These are phyloP conservation scores for Alternaria rosae DNA, from an alignment of 2,329 filamentous ascomycete genomes.

Conservation along the genomic window DNA sequence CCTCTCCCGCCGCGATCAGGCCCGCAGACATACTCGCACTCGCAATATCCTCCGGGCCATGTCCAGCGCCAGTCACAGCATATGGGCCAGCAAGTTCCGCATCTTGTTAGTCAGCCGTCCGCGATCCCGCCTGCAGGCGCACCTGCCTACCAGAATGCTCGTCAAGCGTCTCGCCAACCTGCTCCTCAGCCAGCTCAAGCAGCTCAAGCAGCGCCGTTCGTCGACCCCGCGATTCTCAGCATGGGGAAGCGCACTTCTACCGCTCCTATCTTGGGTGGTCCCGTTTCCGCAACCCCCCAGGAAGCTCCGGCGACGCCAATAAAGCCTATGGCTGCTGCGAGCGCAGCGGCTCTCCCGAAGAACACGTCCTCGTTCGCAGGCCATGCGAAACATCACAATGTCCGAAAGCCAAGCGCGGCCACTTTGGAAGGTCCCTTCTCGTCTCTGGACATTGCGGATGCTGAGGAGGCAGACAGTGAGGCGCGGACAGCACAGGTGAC, in stretches of 20 bases:
- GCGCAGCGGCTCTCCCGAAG: slow-evolving; percentile 45
- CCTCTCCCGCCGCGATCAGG: slow-evolving; percentile 25
- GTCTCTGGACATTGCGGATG: slow-evolving; percentile 50
- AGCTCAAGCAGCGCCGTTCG: slow-evolving; percentile 58
- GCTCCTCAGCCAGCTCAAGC: slow-evolving; percentile 33
- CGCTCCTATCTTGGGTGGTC: slow-evolving; percentile 26
- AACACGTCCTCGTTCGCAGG: slow-evolving; percentile 51
- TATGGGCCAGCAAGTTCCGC: slow-evolving; percentile 13
- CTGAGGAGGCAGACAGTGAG: slow-evolving; percentile 48
- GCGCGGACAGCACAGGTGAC: slow-evolving; percentile 33
- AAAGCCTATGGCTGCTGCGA: slow-evolving; percentile 48
- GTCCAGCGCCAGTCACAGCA: slow-evolving; percentile 15
- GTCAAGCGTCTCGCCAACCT: slow-evolving; percentile 18
- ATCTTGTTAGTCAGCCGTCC: slow-evolving; percentile 22
- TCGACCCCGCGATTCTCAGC: slow-evolving; percentile 85
- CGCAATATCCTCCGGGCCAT: slow-evolving; percentile 30
- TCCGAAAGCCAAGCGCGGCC: slow-evolving; percentile 48
- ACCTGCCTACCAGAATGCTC: slow-evolving; percentile 1
- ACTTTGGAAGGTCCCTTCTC: slow-evolving; percentile 52
- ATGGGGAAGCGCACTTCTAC: slow-evolving; percentile 56
- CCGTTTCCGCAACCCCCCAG: slow-evolving; percentile 35
- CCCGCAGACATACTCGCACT: slow-evolving; percentile 26
- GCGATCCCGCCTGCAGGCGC: slow-evolving; percentile 12
- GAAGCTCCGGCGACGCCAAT: slow-evolving; percentile 55
- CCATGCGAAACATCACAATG: slow-evolving; percentile 35